Conservation (phyloP, 2,329 filamentous ascomycete species). For the Tolypocladium ophioglossoides region DNA sequence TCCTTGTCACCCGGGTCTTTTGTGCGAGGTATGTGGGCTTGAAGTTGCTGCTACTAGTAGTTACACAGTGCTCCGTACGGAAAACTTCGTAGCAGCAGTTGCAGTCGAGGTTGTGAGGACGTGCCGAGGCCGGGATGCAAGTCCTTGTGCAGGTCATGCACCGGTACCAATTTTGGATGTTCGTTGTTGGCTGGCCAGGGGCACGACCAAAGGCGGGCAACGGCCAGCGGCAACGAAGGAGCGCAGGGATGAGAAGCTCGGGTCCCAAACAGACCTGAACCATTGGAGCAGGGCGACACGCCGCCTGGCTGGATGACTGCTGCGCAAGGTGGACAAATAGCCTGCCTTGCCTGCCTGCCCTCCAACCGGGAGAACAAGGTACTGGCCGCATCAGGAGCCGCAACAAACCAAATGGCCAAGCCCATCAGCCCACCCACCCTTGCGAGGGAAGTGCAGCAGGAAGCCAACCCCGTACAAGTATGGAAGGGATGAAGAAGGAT, state of each 20-base stretch:
- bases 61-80: too few relatives aligned
- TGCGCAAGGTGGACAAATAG: neutral
- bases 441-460: constrained; percentile 12
- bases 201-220: neutral
- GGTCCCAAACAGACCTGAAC: constrained; percentile 1
- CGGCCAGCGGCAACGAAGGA: neutral
- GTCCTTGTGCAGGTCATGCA: neutral
- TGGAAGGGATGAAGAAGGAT: constrained; percentile 21
- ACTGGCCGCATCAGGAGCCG: neutral
- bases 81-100: neutral
- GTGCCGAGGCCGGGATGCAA: neutral
- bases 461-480: constrained; percentile 3
- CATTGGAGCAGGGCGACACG: neutral
- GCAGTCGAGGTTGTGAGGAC: neutral
- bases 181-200: neutral
- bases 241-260: neutral
- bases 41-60: neutral
- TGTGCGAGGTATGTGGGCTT: neutral
- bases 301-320: neutral
- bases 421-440: constrained; percentile 7
- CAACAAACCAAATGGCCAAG: neutral
- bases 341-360: neutral
- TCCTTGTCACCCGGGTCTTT: neutral
- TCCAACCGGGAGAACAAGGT: neutral
- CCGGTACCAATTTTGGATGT: neutral